Evolutionary conservation across 352 stramenopile species (phyloP).

Genomic region (Globisporangium irregulare): DNA sequence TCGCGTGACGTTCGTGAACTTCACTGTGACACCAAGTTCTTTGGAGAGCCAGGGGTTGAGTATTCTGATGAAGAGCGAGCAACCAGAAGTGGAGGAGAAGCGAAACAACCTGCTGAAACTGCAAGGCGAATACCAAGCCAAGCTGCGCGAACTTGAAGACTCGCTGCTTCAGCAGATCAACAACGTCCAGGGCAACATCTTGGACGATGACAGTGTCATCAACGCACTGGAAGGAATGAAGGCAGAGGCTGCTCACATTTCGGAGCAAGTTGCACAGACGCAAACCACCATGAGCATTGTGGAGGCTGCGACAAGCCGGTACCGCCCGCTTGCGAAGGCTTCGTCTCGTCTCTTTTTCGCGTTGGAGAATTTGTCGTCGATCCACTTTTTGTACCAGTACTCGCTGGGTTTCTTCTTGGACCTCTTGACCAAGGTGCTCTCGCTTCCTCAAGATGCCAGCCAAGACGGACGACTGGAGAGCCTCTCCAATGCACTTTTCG

Average conservation of each 20-base stretch:
- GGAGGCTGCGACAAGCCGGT: conserved; percentile 91
- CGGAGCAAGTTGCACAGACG: conserved; percentile 86
- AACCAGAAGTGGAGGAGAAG: conserved; percentile 97
- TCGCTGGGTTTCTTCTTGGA: conserved; percentile 97
- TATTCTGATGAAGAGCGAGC: conserved; percentile 94
- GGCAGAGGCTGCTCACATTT: conserved; percentile 96
- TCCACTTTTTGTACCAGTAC: conserved; percentile 99
- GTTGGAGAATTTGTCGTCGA: conserved; percentile 91
- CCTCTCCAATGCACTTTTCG: conserved; percentile 88
- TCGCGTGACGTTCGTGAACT: conserved; percentile 99
- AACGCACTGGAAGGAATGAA: conserved; percentile 99
- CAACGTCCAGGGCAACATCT: conserved; percentile 98
- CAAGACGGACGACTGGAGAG: conserved; percentile 46
- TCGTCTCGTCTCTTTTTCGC: conserved; percentile 91
- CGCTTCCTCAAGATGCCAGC: conserved; percentile 22
- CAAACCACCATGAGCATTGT: conserved; percentile 81
- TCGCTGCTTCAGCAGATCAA: conserved; percentile 98
- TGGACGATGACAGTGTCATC: conserved; percentile 99
- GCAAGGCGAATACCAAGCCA: conserved; percentile 97
- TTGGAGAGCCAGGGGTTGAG: conserved; percentile 96
- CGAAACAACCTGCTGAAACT: conserved; percentile 95
- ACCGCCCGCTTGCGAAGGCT: conserved; percentile 92
- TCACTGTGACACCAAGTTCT: conserved; percentile 98
- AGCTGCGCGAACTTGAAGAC: conserved; percentile 97
- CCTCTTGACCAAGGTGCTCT: conserved; percentile 93